Percentiles rank a stretch among this genome's conserved stretches.
Evolutionary conservation across 768 basidiomycete genomes (phyloP).

Genomic region (Austroboletus eburneus): DNA sequence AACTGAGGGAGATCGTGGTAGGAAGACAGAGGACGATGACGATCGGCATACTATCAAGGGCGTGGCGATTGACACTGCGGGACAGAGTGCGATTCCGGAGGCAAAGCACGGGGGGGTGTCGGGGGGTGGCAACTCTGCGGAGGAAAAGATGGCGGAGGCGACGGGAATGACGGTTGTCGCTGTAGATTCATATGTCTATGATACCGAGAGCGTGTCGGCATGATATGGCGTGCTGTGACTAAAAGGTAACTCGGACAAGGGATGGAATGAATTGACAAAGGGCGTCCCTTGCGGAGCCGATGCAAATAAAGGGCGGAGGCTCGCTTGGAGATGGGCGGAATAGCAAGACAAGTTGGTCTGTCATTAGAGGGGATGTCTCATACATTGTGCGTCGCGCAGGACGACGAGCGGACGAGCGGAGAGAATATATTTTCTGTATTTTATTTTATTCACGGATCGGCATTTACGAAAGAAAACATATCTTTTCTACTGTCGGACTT

Average conservation of each 20-base stretch:
- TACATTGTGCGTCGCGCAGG: neutral
- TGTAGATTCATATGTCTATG: constrained; percentile 20
- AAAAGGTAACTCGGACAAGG: constrained; percentile 13
- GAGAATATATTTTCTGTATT: constrained; percentile 1
- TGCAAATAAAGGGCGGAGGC: constrained; percentile 2
- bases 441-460: constrained; percentile 10
- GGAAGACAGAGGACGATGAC: constrained; percentile 35
- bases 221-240: constrained; percentile 4
- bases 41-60: constrained; percentile 39
- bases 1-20: constrained; percentile 1
- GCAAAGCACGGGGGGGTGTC: constrained; percentile 8
- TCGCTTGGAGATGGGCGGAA: constrained; percentile 1
- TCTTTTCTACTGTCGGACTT: constrained; percentile 24
- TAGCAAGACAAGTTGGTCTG: too few species aligned
- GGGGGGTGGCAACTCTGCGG: constrained; percentile 8
- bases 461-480: constrained; percentile 26
- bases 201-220: neutral
- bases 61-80: constrained; percentile 19
- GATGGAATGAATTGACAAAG: constrained; percentile 16
- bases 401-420: too few species aligned
- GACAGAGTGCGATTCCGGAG: constrained; percentile 8
- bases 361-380: too few species aligned
- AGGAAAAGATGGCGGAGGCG: constrained; percentile 20
- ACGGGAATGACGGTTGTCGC: constrained; percentile 14
- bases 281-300: constrained; percentile 18